Base-by-base conservation (phyloP, 2,329 filamentous ascomycete species). In the Paracorniculantispora psalliotae region DNA sequence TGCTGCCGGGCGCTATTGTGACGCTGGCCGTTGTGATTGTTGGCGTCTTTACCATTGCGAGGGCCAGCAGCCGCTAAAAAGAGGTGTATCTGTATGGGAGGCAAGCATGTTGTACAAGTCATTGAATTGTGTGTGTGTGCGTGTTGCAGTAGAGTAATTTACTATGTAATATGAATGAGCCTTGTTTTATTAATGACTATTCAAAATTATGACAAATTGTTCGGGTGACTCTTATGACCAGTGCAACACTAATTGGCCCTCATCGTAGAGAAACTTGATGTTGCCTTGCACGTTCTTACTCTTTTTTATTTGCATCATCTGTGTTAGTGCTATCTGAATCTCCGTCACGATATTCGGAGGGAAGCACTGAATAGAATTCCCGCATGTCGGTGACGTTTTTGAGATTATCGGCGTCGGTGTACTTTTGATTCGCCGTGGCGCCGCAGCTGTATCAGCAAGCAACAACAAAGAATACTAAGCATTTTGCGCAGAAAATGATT, bases 1-100 rank as follows among this genome's bases (percentile, higher is more conserved):
- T 99, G 19, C 82, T 97, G 44, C 94, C 94, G 0, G 94, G 94
- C 64, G 94, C 94, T 21, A 93, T 99, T 71, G 92, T 94, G 59
- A 92, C 92, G n/a, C 77, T 99, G 69, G 94, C 93, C 10, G 91
- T 96, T 46, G 92, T 96, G 39, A 96, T 99, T 73, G 81, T 96
- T 43, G 91, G 90, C 64, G 93, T 97, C 12, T 99, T 99, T 76
- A 87, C 92, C 44, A 85, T 99, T 67, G 87, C 90, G 61, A 86
- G 92, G 64, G 77, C 87, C 63, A 79, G 80, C 37, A 82, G 79
- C 73, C 74, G 81, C 13, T 59, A 43, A 47, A n/a, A n/a, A 23
- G 37, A 28, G 19, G 10, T 44, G 58, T 37, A 26, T 19, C 15
- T 43, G 28, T 44, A 55, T 35, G 44, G 35, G 44, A 47, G 43